phyloP scores from a whole-genome alignment of 2,329 filamentous ascomycete species.

The Penicillium sp. region DNA sequence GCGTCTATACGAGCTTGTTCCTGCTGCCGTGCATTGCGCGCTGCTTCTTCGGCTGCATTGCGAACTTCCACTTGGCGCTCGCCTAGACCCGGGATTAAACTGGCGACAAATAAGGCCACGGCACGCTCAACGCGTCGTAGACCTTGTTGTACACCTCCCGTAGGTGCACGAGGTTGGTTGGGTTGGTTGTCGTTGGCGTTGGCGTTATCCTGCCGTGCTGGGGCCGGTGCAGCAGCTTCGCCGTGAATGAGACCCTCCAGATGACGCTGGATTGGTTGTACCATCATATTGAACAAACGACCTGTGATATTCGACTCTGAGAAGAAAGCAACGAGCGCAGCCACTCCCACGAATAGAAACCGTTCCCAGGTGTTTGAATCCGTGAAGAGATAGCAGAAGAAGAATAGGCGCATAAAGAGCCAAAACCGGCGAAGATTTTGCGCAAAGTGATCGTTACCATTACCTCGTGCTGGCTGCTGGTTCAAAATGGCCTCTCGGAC shows the following conservation, averaged over 20 bases:
- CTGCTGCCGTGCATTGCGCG: conserved; percentile 21
- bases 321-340: conserved; percentile 37
- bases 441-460: conserved; percentile 29
- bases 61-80: conserved; percentile 57
- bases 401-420: conserved; percentile 56
- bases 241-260: conserved; percentile 41
- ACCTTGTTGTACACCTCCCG: conserved; percentile 18
- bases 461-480: conserved; percentile 20
- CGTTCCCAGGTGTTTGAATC: conserved; percentile 45
- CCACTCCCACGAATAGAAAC: conserved; percentile 35
- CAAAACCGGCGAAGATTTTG: conserved; percentile 48
- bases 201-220: conserved; percentile 18
- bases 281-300: conserved; percentile 28
- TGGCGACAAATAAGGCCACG: conserved; percentile 59
- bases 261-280: conserved; percentile 41
- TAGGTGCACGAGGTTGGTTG: conserved; percentile 1
- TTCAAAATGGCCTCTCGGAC: conserved; percentile 32
- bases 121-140: conserved; percentile 52
- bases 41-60: conserved; percentile 48
- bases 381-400: conserved; percentile 57
- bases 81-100: conserved; percentile 59
- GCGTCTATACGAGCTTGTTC: conserved; percentile 26
- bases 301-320: conserved; percentile 39
- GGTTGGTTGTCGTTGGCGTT: conserved; percentile 1
- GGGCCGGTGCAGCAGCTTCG: neutral